Base-by-base conservation (phyloP, 306 rosid species). In the Vigna reflexopilosa region DNA sequence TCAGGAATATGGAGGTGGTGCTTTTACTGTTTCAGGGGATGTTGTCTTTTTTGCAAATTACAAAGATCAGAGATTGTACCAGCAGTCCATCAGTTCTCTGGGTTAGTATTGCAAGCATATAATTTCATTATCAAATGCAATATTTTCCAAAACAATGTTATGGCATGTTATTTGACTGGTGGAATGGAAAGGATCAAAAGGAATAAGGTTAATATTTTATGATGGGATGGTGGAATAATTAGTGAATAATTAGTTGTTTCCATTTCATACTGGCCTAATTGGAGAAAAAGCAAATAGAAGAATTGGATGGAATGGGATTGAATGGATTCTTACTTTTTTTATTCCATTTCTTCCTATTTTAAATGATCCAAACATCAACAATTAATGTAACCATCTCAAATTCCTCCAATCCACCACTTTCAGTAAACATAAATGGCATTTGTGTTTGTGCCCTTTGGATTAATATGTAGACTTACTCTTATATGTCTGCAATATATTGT, bases 1-100 rank as follows among this genome's bases (percentile, higher is more conserved):
- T 26, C 99, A 93, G 83, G 99, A 96, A 73, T 96, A 93, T 77
- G 98, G 98, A 40, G 98, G 97, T 51, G 98, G 97, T 61, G 97
- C 89, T 19, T 96, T 96, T 71, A 78, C 84, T 6, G 91, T 93
- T 69, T 85, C 89, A 1, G 97, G 97, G 15, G 91, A 91, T 77
- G 55, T 66, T 24, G 77, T 93, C 74, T 70, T 91, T 76, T 93
- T 96, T 80, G 86, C 94, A 3, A 96, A 96, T 76, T 93, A 91
- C 82, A 86, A 88, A 84, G 99, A 96, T 72, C 99, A 96, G 80
- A 88, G 98, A 47, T 86, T 96, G 56, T 91, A 93, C 87, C 85
- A 82, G 87, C 99, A 95, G 72, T 87, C 85, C 9, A 19, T 91
- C 54, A 54, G 64, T 81, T 80, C 90, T 57, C 81, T 28, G 34